Percentiles rank a stretch among this genome's conserved stretches.
phyloP scores from a whole-genome alignment of 129 eudicot genomes.

The Silybum marianum region DNA sequence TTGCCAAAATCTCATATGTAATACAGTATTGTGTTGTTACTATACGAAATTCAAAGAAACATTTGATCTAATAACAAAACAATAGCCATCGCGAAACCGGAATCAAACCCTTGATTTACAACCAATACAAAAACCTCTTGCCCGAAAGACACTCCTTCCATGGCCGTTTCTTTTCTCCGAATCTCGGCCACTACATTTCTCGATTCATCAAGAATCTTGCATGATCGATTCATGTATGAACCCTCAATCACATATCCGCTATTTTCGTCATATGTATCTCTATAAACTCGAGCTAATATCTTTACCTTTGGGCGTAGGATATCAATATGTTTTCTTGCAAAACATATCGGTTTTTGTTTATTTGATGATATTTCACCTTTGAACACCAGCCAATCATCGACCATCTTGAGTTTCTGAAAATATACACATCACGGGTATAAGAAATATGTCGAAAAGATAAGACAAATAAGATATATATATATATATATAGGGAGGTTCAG shows the following conservation, averaged over 20 bases:
- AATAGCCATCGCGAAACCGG: slow-evolving; percentile 72
- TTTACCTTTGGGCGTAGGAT: slow-evolving; percentile 40
- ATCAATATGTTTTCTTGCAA: slow-evolving; percentile 50
- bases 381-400: slow-evolving; percentile 62
- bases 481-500: too few species aligned
- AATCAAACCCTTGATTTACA: slow-evolving; percentile 55
- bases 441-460: neutral
- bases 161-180: slow-evolving; percentile 57
- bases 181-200: slow-evolving; percentile 73
- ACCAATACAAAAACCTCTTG: slow-evolving; percentile 70
- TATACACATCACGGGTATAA: neutral
- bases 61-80: slow-evolving; percentile 83
- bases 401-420: slow-evolving; percentile 49
- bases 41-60: slow-evolving; percentile 46
- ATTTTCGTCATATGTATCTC: slow-evolving; percentile 32
- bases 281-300: slow-evolving; percentile 62
- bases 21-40: slow-evolving; percentile 13
- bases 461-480: neutral
- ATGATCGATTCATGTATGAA: slow-evolving; percentile 65
- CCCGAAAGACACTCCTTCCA: slow-evolving; percentile 64
- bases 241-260: slow-evolving; percentile 65
- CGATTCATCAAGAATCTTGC: slow-evolving; percentile 65
- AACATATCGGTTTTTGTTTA: slow-evolving; percentile 49
- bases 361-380: slow-evolving; percentile 49
- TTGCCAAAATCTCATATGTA: slow-evolving; percentile 18